phyloP scores from a whole-genome alignment of 78 protist genomes.

The Capsaspora owczarzaki region DNA sequence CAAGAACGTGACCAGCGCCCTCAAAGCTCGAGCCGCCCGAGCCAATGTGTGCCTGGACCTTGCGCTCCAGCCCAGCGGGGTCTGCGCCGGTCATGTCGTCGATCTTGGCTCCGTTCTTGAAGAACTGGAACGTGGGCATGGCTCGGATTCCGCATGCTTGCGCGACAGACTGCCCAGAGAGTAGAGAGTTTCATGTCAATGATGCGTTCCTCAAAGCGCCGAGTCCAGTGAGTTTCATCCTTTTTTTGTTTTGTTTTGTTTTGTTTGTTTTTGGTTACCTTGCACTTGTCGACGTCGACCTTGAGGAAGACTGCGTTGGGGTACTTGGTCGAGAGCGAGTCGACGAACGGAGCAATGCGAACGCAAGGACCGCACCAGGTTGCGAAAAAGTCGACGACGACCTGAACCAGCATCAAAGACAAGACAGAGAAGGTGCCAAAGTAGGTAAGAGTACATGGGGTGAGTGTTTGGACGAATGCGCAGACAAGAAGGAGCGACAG shows the following conservation, averaged over 20 bases:
- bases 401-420: no score
- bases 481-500: no score
- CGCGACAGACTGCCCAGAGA: neutral
- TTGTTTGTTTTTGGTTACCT: no score
- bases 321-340: neutral
- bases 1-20: no score
- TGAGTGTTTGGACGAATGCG: no score
- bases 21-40: no score
- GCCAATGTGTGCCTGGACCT: neutral
- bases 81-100: neutral
- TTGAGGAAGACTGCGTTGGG: neutral
- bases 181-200: neutral
- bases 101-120: neutral
- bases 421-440: no score
- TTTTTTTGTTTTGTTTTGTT: no score
- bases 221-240: no score
- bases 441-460: no score
- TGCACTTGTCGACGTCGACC: slow-evolving; percentile 26
- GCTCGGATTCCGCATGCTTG: slow-evolving; percentile 8
- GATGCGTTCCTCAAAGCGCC: no score
- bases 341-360: no score
- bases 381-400: slow-evolving; percentile 24
- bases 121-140: slow-evolving; percentile 35
- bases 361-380: slow-evolving; percentile 37
- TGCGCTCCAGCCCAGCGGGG: neutral